These are phyloP conservation scores for Sambucus nigra DNA, from an alignment of 129 eudicot species.

Conservation along the genomic window DNA sequence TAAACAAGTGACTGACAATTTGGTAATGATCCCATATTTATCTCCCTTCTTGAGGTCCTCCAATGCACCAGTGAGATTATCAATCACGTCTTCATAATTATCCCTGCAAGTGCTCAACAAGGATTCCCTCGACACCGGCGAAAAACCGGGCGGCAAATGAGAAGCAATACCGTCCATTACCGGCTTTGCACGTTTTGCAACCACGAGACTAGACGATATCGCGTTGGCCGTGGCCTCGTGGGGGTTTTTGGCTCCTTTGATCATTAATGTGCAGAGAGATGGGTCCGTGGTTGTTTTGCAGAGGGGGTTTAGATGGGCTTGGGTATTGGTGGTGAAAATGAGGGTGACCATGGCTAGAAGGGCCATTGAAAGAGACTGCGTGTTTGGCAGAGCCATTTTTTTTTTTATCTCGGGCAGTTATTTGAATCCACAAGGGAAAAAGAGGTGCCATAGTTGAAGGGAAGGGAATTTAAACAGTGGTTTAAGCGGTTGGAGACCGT, in stretches of 20 bases:
- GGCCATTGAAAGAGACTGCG: neutral
- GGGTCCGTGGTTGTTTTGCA: constrained; percentile 12
- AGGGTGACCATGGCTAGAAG: neutral
- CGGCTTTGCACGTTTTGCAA: neutral
- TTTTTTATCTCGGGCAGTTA: neutral
- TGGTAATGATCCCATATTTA: neutral
- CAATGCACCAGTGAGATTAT: neutral
- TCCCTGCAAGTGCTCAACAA: neutral
- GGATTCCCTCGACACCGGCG: constrained; percentile 12
- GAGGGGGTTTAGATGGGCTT: neutral
- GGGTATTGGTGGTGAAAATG: neutral
- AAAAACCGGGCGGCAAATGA: neutral
- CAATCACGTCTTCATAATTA: neutral
- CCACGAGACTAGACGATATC: neutral
- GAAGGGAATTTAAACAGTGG: neutral
- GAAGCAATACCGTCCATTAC: neutral
- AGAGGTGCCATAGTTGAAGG: neutral
- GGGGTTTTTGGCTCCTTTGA: constrained; percentile 3
- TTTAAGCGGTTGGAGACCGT: neutral
- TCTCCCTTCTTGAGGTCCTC: constrained; percentile 7
- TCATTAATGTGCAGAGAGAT: constrained; percentile 3
- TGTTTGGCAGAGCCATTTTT: neutral
- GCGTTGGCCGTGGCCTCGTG: constrained; percentile 12
- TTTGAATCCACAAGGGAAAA: too few relatives aligned
- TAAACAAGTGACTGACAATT: neutral